A percentile compares a stretch with the other conserved stretches of the same genome.
Conservation (phyloP, 2,329 filamentous ascomycete species). For the Aaosphaeria pasadenensis region DNA sequence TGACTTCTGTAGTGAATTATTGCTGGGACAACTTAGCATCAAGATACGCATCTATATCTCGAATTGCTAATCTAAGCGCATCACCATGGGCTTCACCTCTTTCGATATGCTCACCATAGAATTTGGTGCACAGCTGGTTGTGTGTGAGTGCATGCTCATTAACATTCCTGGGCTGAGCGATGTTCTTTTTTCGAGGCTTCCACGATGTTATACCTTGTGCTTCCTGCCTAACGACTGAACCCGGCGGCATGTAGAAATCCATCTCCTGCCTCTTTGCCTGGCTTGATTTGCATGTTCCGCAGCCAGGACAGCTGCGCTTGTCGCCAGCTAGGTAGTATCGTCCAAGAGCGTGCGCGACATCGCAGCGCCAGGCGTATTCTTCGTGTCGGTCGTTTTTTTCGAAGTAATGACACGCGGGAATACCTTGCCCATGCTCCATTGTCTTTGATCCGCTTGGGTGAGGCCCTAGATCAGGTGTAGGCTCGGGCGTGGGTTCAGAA, state of each 20-base stretch:
- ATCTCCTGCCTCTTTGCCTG: constrained; percentile 10
- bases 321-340: constrained; percentile 28
- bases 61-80: constrained; percentile 14
- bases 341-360: constrained; percentile 23
- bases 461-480: constrained; percentile 15
- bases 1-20: too few species aligned
- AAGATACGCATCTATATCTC: constrained; percentile 14
- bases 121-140: constrained; percentile 19
- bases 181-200: constrained; percentile 18
- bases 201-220: constrained; percentile 10
- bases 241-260: constrained; percentile 24
- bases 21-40: constrained; percentile 1
- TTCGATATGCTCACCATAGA: constrained; percentile 15
- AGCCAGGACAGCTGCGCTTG: constrained; percentile 19
- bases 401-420: constrained; percentile 17
- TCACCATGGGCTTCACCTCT: constrained; percentile 5
- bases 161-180: neutral
- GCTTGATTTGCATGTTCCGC: constrained; percentile 12
- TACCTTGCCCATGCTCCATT: constrained; percentile 23
- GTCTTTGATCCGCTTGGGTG: constrained; percentile 22
- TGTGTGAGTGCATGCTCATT: constrained; percentile 5
- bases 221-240: constrained; percentile 16
- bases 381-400: constrained; percentile 7
- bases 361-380: constrained; percentile 23
- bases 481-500: constrained; percentile 6